Evolutionary conservation across 345 rosid species (phyloP).

Genomic region (Lepidium sativum): DNA sequence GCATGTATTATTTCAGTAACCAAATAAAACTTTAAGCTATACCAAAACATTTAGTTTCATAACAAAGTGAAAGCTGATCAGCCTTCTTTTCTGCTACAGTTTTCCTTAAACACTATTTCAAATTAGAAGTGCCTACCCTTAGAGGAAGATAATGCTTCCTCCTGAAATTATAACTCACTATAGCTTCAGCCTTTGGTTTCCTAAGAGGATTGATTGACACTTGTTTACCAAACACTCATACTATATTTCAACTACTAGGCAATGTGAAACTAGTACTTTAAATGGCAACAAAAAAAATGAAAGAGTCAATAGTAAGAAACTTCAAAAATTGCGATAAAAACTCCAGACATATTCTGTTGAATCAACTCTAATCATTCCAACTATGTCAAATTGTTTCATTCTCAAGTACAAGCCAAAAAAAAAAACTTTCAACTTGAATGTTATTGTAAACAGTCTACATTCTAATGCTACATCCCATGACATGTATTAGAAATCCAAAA

Average conservation of each 20-base stretch:
- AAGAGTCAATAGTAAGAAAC: too few relatives aligned
- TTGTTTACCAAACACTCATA: background rate
- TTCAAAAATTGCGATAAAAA: background rate
- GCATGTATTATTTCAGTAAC: background rate
- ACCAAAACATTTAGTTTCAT: background rate
- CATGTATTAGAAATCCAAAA: background rate
- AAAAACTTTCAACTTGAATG: too few relatives aligned
- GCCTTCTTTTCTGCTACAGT: background rate
- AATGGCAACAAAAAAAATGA: background rate
- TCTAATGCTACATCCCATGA: background rate
- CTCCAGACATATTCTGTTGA: background rate
- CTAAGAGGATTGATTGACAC: background rate
- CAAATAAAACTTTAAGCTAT: background rate
- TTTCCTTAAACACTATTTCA: background rate
- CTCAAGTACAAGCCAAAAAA: background rate
- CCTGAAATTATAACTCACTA: constrained; percentile 13
- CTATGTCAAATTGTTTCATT: background rate
- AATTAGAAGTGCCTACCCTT: constrained; percentile 30
- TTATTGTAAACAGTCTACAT: background rate
- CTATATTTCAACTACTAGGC: background rate
- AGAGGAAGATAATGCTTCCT: constrained; percentile 24
- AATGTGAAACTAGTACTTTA: background rate
- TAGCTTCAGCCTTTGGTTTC: background rate
- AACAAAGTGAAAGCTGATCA: background rate
- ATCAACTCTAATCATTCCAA: background rate